phyloP scores from a whole-genome alignment of 345 rosid species.

The Eucalyptus pumila region DNA sequence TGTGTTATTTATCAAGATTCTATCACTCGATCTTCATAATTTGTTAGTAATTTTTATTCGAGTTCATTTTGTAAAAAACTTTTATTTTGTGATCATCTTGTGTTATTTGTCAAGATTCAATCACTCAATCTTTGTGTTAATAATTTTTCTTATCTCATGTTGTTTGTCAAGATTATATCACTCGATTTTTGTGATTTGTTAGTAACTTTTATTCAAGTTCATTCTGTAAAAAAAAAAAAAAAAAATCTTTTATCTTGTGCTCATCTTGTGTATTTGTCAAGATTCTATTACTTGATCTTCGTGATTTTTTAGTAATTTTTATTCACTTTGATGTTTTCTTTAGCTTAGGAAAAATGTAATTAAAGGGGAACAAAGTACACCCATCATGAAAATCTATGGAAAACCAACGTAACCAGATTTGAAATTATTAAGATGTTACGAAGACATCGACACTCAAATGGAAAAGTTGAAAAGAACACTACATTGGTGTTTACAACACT shows the following conservation, averaged over 20 bases:
- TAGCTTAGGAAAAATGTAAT: neutral
- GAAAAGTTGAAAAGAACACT: neutral
- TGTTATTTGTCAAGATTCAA: too few relatives aligned
- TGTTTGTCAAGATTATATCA: too few relatives aligned
- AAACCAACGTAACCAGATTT: neutral
- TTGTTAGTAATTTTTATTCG: neutral
- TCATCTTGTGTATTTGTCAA: neutral
- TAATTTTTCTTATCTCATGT: too few relatives aligned
- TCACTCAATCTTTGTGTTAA: too few relatives aligned
- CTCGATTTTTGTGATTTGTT: too few relatives aligned
- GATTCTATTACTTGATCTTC: neutral
- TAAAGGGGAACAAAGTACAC: neutral
- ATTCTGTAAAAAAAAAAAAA: too few relatives aligned
- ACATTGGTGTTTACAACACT: neutral
- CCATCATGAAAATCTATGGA: neutral
- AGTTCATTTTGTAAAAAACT: neutral
- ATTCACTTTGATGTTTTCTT: neutral
- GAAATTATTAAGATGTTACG: neutral
- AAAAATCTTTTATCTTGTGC: neutral
- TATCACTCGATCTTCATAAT: neutral
- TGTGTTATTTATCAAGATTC: neutral
- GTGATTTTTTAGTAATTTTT: neutral
- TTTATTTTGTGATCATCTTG: neutral
- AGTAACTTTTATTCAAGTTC: too few relatives aligned
- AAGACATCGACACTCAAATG: neutral